Percentiles rank a stretch among this genome's conserved stretches.
phyloP scores from a whole-genome alignment of 2,329 filamentous ascomycete species.

The Colletotrichum chrysophilum region DNA sequence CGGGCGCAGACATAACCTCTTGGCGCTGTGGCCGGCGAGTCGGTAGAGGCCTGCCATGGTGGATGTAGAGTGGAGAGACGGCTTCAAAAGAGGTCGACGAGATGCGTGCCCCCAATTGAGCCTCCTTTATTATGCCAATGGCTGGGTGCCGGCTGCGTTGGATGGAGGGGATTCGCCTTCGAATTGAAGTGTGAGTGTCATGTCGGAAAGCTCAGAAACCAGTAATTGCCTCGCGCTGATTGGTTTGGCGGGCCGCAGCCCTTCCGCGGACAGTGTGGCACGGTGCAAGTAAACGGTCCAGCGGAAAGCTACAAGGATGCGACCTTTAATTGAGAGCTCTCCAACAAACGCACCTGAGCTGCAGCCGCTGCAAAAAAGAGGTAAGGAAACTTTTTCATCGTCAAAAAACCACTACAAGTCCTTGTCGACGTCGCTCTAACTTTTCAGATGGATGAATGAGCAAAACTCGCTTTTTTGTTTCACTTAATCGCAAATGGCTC shows the following conservation, averaged over 20 bases:
- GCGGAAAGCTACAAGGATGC: neutral
- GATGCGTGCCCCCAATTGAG: slow-evolving; percentile 24
- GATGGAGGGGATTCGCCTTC: slow-evolving; percentile 22
- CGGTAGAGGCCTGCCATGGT: slow-evolving; percentile 77
- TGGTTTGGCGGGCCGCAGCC: slow-evolving; percentile 11
- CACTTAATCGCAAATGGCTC: neutral
- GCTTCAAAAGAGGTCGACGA: slow-evolving; percentile 30
- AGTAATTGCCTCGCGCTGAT: slow-evolving; percentile 9
- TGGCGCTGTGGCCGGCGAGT: slow-evolving; percentile 74
- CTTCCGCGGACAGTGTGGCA: neutral
- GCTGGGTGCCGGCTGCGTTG: slow-evolving; percentile 20
- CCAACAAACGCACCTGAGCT: neutral
- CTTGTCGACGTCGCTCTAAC: neutral
- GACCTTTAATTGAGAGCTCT: neutral
- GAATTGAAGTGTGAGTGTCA: slow-evolving; percentile 20
- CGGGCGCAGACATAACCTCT: slow-evolving; percentile 66
- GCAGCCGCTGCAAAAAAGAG: neutral
- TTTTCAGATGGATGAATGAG: neutral
- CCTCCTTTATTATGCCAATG: slow-evolving; percentile 23
- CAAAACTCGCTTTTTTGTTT: neutral
- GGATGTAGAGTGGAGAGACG: slow-evolving; percentile 32
- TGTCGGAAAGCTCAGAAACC: slow-evolving; percentile 18
- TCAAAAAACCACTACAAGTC: neutral
- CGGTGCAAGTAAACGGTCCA: neutral
- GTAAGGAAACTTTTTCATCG: neutral